phyloP scores from a whole-genome alignment of 139 green algal genomes.

The Spirogloea muscicola region DNA sequence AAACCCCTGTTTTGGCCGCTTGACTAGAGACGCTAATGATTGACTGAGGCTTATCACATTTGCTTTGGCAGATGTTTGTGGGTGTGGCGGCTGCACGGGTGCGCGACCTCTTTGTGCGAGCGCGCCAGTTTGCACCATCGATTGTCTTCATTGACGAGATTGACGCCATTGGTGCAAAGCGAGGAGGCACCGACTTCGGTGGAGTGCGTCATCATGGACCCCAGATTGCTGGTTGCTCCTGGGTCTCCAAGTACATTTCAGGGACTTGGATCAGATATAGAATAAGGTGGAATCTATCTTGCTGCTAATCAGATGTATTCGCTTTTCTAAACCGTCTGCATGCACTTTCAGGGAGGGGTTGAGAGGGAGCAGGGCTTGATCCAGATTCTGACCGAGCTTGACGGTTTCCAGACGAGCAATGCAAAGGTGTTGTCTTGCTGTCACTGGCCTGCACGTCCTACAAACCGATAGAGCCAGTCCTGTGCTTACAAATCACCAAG shows the following conservation, averaged over 20 bases:
- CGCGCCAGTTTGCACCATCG: constrained; percentile 69
- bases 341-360: constrained; percentile 15
- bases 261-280: no score
- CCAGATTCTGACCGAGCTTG: constrained; percentile 94
- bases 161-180: constrained; percentile 76
- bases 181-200: constrained; percentile 13
- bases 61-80: constrained; percentile 94
- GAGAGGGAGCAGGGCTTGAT: constrained; percentile 85
- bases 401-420: constrained; percentile 70
- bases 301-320: no score
- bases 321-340: no score
- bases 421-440: no score
- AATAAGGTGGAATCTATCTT: no score
- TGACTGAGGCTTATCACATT: no score
- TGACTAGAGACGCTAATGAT: constrained; percentile 73
- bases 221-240: no score
- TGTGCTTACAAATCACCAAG: no score
- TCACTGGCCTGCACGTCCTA: no score
- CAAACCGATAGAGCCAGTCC: no score
- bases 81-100: constrained; percentile 83
- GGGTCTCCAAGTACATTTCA: no score
- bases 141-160: constrained; percentile 99
- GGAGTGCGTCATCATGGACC: neutral
- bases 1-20: no score
- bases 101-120: constrained; percentile 91